Percentiles rank a stretch among this genome's conserved stretches.
Evolutionary conservation across 2,329 filamentous ascomycete species (phyloP).

Genomic region (Cercospora berteroae): DNA sequence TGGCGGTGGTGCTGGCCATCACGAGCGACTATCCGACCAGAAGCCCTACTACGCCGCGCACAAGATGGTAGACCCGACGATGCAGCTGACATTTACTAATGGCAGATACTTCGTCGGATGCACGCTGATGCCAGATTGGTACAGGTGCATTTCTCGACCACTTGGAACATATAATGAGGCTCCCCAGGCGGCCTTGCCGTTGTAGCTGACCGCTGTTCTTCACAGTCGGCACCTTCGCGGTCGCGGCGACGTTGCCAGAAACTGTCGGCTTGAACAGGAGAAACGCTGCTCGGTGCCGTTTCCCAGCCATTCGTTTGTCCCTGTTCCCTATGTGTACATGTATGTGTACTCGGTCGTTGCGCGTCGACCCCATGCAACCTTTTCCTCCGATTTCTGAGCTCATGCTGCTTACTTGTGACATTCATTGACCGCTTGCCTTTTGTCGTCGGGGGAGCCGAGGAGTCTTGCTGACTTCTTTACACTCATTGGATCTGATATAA

Average conservation of each 20-base stretch:
- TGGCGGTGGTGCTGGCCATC: neutral
- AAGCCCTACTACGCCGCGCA: neutral
- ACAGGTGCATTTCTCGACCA: neutral
- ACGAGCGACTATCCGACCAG: neutral
- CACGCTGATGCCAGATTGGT: neutral
- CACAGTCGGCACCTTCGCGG: neutral
- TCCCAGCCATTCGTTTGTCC: neutral
- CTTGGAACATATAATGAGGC: neutral
- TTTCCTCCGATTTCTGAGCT: neutral
- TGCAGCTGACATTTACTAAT: neutral
- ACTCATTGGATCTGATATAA: neutral
- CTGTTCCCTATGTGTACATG: neutral
- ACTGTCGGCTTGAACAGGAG: neutral
- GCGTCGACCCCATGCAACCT: neutral
- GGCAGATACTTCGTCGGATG: neutral
- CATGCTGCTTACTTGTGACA: neutral
- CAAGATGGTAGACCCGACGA: neutral
- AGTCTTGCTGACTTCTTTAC: neutral
- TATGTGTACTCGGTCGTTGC: neutral
- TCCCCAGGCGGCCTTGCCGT: neutral
- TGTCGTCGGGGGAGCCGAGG: neutral
- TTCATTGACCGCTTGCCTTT: neutral
- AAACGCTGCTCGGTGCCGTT: neutral
- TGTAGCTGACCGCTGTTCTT: neutral
- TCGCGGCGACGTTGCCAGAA: neutral